phyloP scores from a whole-genome alignment of 257 asterid species.

The Solanum habrochaites region DNA sequence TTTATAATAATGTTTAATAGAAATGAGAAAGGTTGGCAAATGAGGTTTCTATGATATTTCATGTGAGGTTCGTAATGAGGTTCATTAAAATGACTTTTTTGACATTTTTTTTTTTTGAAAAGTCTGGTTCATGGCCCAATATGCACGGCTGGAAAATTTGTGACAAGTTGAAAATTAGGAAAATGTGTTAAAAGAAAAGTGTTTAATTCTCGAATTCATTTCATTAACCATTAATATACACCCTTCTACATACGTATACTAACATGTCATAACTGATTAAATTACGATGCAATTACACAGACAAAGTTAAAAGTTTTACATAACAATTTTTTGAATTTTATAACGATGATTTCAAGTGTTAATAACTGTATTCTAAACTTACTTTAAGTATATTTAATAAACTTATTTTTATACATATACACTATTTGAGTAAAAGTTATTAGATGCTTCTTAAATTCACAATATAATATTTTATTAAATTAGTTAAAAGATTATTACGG shows the following conservation, averaged over 20 bases:
- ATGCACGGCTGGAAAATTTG: constrained; percentile 19
- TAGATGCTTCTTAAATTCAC: background rate
- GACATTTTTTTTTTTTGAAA: constrained; percentile 27
- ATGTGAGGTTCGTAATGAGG: constrained; percentile 33
- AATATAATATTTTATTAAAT: background rate
- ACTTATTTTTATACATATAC: too few relatives aligned
- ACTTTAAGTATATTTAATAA: too few relatives aligned
- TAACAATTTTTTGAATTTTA: too few relatives aligned
- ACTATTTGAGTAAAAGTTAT: background rate
- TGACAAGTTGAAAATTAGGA: background rate
- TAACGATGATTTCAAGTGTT: background rate
- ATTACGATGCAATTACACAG: background rate
- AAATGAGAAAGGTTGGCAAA: constrained; percentile 8
- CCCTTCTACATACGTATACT: accelerated
- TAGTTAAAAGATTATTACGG: background rate
- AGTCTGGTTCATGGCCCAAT: constrained; percentile 21
- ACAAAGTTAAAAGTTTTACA: accelerated
- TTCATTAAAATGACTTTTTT: constrained; percentile 21
- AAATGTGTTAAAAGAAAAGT: background rate
- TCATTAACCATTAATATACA: background rate
- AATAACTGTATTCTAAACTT: too few relatives aligned
- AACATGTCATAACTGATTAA: background rate
- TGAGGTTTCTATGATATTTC: constrained; percentile 53
- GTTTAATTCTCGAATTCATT: background rate
- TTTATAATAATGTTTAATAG: background rate